phyloP scores from a whole-genome alignment of 2,329 filamentous ascomycete species.

The Trichoderma harzianum region DNA sequence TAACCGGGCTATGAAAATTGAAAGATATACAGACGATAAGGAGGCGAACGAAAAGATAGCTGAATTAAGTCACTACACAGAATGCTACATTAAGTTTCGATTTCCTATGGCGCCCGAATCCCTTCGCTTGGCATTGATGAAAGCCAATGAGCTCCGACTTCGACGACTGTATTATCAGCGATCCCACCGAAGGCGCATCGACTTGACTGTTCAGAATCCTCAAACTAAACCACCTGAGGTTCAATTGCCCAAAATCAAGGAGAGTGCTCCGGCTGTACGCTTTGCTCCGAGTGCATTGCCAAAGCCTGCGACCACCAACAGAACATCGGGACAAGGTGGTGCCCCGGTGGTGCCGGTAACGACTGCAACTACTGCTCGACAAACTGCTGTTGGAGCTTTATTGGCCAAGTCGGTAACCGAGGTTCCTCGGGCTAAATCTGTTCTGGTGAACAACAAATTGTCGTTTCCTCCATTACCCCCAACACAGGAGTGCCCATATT shows the following conservation, averaged over 20 bases:
- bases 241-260: not conserved
- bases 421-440: not conserved
- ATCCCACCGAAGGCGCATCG: not conserved
- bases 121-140: not conserved
- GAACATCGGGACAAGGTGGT: not conserved
- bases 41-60: not conserved
- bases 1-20: not conserved
- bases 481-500: slow-evolving; percentile 2
- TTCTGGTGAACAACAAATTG: not conserved
- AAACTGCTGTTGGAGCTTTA: not conserved
- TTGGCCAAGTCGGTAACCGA: not conserved
- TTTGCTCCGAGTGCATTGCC: not conserved
- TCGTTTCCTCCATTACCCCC: not conserved
- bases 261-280: not conserved
- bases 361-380: not conserved
- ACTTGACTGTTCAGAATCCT: not conserved
- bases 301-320: not conserved
- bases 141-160: slow-evolving; percentile 3
- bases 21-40: not conserved
- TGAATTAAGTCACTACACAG: not conserved
- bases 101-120: not conserved
- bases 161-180: slow-evolving; percentile 6
- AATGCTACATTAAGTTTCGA: not conserved
- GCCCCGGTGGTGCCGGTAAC: not conserved
- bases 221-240: not conserved